Evolutionary conservation across 495 filamentous ascomycete species (phyloP).

Genomic region (Trichoderma orchidacearum): DNA sequence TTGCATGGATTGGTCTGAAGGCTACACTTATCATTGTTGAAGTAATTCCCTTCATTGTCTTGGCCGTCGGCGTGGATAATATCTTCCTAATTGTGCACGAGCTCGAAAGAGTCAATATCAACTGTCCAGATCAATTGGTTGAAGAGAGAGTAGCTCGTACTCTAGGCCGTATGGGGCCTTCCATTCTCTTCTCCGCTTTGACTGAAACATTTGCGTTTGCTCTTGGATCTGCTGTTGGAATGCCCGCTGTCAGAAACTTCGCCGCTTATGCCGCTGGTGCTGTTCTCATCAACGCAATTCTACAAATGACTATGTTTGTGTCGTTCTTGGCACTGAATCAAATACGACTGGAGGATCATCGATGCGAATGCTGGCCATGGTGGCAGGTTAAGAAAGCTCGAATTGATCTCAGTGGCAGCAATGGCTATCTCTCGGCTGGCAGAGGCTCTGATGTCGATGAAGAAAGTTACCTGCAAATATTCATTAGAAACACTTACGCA

Average conservation of each 20-base stretch:
- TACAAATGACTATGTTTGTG: constrained; percentile 94
- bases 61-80: constrained; percentile 95
- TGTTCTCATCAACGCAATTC: constrained; percentile 87
- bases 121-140: constrained; percentile 73
- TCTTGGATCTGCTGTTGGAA: constrained; percentile 83
- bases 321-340: constrained; percentile 87
- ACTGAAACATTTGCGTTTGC: constrained; percentile 91
- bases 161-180: constrained; percentile 86
- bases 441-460: constrained; percentile 44
- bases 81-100: constrained; percentile 98
- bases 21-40: constrained; percentile 96
- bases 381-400: constrained; percentile 55
- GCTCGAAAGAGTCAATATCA: constrained; percentile 87
- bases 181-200: constrained; percentile 85
- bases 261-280: constrained; percentile 92
- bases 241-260: constrained; percentile 96
- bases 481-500: constrained; percentile 82
- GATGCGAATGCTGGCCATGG: constrained; percentile 92
- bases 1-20: constrained; percentile 78
- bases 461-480: constrained; percentile 65
- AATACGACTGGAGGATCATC: constrained; percentile 63
- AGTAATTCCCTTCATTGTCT: constrained; percentile 92
- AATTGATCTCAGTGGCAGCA: constrained; percentile 27
- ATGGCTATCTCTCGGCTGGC: constrained; percentile 11
- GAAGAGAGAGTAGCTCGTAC: constrained; percentile 73